Conservation (phyloP, 73 alveolate genomes). For the Chromera velia region DNA sequence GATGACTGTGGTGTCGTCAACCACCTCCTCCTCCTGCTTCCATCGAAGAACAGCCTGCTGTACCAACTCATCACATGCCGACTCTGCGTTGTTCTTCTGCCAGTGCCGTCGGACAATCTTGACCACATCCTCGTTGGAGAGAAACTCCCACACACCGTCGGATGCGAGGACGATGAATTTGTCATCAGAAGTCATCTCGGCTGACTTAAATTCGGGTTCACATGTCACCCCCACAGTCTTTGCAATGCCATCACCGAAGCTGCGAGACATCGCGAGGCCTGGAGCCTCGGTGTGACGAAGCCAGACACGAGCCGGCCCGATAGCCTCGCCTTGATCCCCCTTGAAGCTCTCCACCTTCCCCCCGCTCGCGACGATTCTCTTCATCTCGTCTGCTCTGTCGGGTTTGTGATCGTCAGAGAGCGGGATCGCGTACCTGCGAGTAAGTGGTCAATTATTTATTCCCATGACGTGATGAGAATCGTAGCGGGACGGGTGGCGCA, state of each 20-base stretch:
- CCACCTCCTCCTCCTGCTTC: constrained; percentile 54
- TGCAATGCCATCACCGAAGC: background rate
- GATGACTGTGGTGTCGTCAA: constrained; percentile 55
- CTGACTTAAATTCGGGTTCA: background rate
- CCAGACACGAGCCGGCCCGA: background rate
- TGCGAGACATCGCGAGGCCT: background rate
- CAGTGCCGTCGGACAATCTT: background rate
- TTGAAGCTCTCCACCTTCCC: background rate
- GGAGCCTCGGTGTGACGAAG: background rate
- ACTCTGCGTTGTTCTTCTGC: background rate
- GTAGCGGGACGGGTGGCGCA: no score
- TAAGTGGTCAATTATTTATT: no score
- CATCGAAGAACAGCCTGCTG: constrained; percentile 49
- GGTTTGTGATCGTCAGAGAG: background rate
- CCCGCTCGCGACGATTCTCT: background rate
- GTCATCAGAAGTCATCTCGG: background rate
- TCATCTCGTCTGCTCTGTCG: background rate
- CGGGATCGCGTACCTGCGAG: no score
- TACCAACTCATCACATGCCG: background rate
- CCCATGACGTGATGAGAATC: no score
- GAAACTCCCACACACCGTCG: background rate
- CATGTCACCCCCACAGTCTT: background rate
- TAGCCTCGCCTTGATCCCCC: background rate
- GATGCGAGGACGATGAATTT: background rate
- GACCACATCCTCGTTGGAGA: background rate